phyloP scores from a whole-genome alignment of 345 rosid species.

The Heritiera littoralis region DNA sequence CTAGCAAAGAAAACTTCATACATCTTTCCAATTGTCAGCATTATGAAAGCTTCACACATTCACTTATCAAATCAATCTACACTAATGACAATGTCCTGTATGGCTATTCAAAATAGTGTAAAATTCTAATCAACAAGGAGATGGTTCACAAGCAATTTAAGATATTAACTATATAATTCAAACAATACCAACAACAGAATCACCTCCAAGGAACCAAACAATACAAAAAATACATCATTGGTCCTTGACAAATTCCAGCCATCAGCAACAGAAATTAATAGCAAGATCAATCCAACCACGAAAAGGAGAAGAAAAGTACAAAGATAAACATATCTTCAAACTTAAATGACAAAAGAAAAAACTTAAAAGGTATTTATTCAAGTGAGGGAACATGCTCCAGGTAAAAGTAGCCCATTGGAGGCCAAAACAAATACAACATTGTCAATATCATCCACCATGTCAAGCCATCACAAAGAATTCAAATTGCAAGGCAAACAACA shows the following conservation, averaged over 20 bases:
- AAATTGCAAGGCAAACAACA: slow-evolving; percentile 4
- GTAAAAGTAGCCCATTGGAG: background rate
- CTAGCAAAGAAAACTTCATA: background rate
- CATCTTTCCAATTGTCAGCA: background rate
- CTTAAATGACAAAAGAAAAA: background rate
- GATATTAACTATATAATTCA: background rate
- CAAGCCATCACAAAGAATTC: slow-evolving; percentile 1
- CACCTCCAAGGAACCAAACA: background rate
- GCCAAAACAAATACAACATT: background rate
- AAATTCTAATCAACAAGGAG: background rate
- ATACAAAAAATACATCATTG: background rate
- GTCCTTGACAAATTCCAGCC: background rate
- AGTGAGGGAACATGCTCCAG: background rate
- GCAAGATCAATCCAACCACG: background rate
- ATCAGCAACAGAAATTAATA: background rate
- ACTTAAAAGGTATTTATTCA: too few relatives aligned
- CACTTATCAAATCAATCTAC: background rate
- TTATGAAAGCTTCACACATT: background rate
- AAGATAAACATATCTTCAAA: background rate
- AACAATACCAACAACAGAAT: background rate
- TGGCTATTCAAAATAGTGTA: background rate
- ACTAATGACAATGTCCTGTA: background rate
- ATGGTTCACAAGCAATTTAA: background rate
- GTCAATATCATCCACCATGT: background rate
- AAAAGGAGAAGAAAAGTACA: too few relatives aligned